Base-by-base conservation (phyloP, 2,329 filamentous ascomycete genomes). In the Penicillium sp. region DNA sequence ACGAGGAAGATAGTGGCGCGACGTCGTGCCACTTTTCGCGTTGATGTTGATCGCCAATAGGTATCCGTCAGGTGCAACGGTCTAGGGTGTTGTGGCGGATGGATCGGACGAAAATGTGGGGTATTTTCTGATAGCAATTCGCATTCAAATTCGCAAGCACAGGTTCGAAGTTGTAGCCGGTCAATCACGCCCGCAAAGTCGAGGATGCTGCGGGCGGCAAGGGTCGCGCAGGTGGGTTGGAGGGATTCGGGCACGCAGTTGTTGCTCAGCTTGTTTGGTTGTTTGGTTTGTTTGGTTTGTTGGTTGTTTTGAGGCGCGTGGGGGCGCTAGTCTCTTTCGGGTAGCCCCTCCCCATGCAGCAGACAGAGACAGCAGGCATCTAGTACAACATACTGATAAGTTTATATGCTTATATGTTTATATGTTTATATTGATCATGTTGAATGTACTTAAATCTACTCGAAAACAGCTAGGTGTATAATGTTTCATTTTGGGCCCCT, bases 271-370 rank as follows among this genome's bases (percentile, higher is more conserved):
- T n/a, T n/a, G n/a, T n/a, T n/a, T n/a, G n/a, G n/a, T n/a, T n/a
- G n/a, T n/a, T n/a, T n/a, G n/a, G n/a, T n/a, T n/a, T n/a, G n/a
- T n/a, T n/a, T n/a, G n/a, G n/a, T n/a, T n/a, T n/a, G n/a, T 72
- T 71, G 69, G 68, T 71, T 61, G n/a, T n/a, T n/a, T n/a, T n/a
- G 64, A 67, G 63, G 66, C 68, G 69, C 67, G 69, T 69, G 69
- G 66, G n/a, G 66, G 61, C 68, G 61, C 69, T 71, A 72, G 60
- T 51, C 67, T 57, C 12, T 26, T 70, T 70, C 61, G 34, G 67
- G 67, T 47, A 40, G 43, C 53, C 46, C 54, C 51, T 58, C 55
- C 33, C 49, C 37, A 40, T 37, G 17, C 24, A 6, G 17, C 30
- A 34, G 15, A 17, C 32, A 32, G 29, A 32, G 10, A 20, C 17